Conservation (phyloP, 2,329 filamentous ascomycete species). For the Fusarium graminum region DNA sequence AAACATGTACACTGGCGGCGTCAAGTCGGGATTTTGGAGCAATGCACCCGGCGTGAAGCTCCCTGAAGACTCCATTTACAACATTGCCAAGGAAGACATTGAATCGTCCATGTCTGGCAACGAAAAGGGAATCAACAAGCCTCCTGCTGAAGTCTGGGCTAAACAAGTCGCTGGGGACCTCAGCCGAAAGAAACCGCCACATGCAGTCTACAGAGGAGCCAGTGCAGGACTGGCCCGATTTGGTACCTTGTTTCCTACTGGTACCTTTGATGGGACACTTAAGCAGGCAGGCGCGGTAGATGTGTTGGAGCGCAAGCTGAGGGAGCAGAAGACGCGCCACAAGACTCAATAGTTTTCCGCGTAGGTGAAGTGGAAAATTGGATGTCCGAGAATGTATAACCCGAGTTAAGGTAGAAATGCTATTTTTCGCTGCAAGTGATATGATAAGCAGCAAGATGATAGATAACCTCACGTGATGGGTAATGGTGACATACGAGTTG, state of each 20-base stretch:
- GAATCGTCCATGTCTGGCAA: constrained; percentile 26
- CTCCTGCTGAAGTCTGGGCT: constrained; percentile 21
- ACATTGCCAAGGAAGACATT: constrained; percentile 29
- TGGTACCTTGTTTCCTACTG: constrained; percentile 25
- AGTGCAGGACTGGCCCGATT: constrained; percentile 14
- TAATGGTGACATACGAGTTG: constrained; percentile 26
- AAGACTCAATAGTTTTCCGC: not conserved
- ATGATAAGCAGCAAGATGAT: not conserved
- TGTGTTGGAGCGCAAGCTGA: constrained; percentile 28
- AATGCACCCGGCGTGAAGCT: constrained; percentile 11
- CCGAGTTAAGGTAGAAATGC: not conserved
- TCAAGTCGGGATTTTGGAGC: constrained; percentile 41
- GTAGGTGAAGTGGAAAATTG: too few species aligned
- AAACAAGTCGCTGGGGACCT: constrained; percentile 36
- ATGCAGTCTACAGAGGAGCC: constrained; percentile 24
- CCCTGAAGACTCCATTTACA: constrained; percentile 33
- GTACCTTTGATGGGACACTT: constrained; percentile 12
- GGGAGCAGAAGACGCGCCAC: not conserved
- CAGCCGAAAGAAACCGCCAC: constrained; percentile 33
- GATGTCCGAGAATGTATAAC: not conserved
- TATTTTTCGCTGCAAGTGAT: not conserved
- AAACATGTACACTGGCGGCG: constrained; percentile 45
- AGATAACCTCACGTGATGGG: constrained; percentile 22
- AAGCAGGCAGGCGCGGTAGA: constrained; percentile 35
- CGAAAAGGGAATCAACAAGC: constrained; percentile 2